Percentiles rank a stretch among this genome's conserved stretches.
Conservation (phyloP, 1,284 basidiomycete species). For the Leccinum pachyderme region DNA sequence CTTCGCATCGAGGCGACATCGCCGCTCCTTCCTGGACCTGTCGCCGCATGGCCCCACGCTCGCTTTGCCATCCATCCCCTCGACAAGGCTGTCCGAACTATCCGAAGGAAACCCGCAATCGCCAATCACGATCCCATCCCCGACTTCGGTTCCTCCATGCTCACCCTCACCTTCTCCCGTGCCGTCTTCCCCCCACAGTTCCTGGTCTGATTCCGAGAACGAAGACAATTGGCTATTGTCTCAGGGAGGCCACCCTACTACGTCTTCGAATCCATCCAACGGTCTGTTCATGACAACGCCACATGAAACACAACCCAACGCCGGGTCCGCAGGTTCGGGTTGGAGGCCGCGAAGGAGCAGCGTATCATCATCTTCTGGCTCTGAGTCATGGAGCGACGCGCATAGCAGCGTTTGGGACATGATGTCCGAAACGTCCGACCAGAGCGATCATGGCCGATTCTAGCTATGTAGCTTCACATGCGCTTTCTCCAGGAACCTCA, state of each 20-base stretch:
- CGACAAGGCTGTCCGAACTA: constrained; percentile 20
- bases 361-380: constrained; percentile 8
- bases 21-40: constrained; percentile 1
- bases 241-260: not conserved
- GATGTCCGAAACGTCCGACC: constrained; percentile 20
- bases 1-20: constrained; percentile 3
- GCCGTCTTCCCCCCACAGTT: constrained; percentile 6
- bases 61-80: constrained; percentile 29
- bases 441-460: not conserved
- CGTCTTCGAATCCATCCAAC: not conserved
- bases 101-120: constrained; percentile 27
- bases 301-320: not conserved
- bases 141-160: constrained; percentile 11
- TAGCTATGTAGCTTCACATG: not conserved
- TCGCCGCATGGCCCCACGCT: constrained; percentile 10
- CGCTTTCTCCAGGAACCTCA: not conserved
- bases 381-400: constrained; percentile 32
- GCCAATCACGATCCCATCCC: constrained; percentile 28
- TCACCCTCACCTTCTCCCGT: constrained; percentile 17
- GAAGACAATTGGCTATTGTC: constrained; percentile 9
- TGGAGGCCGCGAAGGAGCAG: constrained; percentile 15
- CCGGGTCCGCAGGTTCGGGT: not conserved
- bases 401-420: constrained; percentile 28
- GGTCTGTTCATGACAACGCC: constrained; percentile 1
- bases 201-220: constrained; percentile 19